Percentiles rank a stretch among this genome's conserved stretches.
phyloP scores from a whole-genome alignment of 2,329 filamentous ascomycete species.

The Alternaria postmessia region DNA sequence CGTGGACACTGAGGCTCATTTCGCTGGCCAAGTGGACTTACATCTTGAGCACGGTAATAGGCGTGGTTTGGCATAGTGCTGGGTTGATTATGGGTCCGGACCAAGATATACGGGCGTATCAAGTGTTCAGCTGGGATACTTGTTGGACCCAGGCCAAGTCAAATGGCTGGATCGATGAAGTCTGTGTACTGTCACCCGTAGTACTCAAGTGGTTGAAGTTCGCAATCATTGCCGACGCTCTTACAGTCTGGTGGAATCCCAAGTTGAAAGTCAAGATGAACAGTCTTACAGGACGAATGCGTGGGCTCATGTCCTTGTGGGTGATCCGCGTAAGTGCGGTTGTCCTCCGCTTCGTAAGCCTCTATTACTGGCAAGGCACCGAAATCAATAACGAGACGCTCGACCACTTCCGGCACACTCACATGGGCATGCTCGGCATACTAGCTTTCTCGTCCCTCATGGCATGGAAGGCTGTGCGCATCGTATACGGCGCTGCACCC shows the following conservation, averaged over 20 bases:
- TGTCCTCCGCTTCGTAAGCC: slow-evolving; percentile 59
- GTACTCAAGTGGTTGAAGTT: slow-evolving; percentile 27
- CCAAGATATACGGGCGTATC: slow-evolving; percentile 9
- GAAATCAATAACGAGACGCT: slow-evolving; percentile 31
- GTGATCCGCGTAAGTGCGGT: slow-evolving; percentile 69
- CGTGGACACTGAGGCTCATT: slow-evolving; percentile 56
- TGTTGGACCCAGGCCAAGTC: slow-evolving; percentile 36
- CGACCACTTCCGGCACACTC: slow-evolving; percentile 57
- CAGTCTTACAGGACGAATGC: slow-evolving; percentile 60
- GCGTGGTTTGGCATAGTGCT: slow-evolving; percentile 48
- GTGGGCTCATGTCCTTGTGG: slow-evolving; percentile 72
- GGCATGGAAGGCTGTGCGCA: slow-evolving; percentile 64
- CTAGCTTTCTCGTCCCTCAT: slow-evolving; percentile 33
- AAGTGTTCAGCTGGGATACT: slow-evolving; percentile 18
- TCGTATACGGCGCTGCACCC: slow-evolving; percentile 56
- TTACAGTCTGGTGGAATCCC: slow-evolving; percentile 74
- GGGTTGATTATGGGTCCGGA: slow-evolving; percentile 31
- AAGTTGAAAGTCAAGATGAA: slow-evolving; percentile 70
- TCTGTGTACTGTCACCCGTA: slow-evolving; percentile 38
- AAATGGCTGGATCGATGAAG: slow-evolving; percentile 27
- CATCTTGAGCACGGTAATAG: slow-evolving; percentile 50
- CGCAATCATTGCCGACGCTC: slow-evolving; percentile 59
- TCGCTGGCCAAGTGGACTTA: slow-evolving; percentile 55
- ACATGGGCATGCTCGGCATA: slow-evolving; percentile 61
- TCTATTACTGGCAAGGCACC: slow-evolving; percentile 40